A percentile compares a stretch with the other conserved stretches of the same genome.
phyloP scores from a whole-genome alignment of 106 monocot genomes.

The Amphibolis antarctica region DNA sequence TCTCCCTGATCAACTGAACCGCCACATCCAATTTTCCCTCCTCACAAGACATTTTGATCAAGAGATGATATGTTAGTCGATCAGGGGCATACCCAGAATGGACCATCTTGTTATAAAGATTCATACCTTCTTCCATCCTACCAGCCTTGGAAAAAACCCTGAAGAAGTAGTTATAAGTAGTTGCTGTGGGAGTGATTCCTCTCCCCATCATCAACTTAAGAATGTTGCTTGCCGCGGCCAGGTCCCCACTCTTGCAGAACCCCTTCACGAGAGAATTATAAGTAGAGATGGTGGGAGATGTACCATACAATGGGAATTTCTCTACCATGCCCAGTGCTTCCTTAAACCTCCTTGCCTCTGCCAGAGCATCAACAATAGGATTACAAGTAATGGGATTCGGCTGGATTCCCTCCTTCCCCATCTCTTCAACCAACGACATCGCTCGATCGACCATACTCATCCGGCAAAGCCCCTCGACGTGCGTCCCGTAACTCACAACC shows the following conservation, averaged over 20 bases:
- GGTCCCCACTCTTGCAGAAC: constrained; percentile 62
- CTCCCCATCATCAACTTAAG: constrained; percentile 62
- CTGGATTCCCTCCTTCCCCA: constrained; percentile 30
- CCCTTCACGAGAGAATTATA: constrained; percentile 76
- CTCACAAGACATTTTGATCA: constrained; percentile 73
- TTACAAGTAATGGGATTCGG: constrained; percentile 49
- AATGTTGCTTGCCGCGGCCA: constrained; percentile 42
- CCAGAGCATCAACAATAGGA: constrained; percentile 58
- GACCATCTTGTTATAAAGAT: constrained; percentile 63
- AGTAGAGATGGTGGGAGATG: constrained; percentile 60
- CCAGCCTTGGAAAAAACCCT: constrained; percentile 42
- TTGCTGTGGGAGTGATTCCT: constrained; percentile 47
- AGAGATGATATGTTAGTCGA: constrained; percentile 41
- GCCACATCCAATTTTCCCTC: constrained; percentile 30
- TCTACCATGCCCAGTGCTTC: constrained; percentile 62
- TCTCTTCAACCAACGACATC: constrained; percentile 40
- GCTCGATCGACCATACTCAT: constrained; percentile 45
- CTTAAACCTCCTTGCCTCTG: constrained; percentile 47
- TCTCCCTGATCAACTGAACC: constrained; percentile 58
- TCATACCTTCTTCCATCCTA: constrained; percentile 60
- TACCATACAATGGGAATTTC: constrained; percentile 54
- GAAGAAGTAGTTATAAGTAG: constrained; percentile 84
- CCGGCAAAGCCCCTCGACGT: constrained; percentile 66
- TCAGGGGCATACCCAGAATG: constrained; percentile 42
- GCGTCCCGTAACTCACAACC: constrained; percentile 59